These are phyloP conservation scores for Papilionanthe hybrid DNA, from an alignment of 116 monocot genomes.

Conservation along the genomic window DNA sequence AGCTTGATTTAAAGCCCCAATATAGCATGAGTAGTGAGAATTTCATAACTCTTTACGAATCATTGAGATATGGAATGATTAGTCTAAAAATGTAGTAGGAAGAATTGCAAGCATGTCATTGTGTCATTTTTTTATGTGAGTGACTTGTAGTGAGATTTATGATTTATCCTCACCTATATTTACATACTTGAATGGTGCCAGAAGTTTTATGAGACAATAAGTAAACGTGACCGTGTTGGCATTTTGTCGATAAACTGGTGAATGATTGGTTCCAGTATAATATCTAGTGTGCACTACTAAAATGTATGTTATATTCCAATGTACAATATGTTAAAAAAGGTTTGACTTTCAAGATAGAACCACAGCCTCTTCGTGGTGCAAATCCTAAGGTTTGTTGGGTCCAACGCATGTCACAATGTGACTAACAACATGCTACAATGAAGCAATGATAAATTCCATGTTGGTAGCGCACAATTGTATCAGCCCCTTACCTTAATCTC, in stretches of 20 bases:
- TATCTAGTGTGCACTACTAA: background rate
- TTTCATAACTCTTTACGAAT: conserved; percentile 4
- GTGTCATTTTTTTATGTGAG: background rate
- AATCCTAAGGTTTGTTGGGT: background rate
- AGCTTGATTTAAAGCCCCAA: background rate
- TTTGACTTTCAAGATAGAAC: background rate
- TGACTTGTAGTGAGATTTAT: background rate
- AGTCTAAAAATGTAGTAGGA: background rate
- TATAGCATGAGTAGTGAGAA: background rate
- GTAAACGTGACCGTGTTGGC: background rate
- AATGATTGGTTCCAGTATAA: background rate
- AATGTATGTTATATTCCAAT: background rate
- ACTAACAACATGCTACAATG: background rate
- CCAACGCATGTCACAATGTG: background rate
- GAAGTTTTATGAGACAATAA: background rate
- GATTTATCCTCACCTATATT: background rate
- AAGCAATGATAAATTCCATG: background rate
- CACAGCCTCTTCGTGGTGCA: background rate
- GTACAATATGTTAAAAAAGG: background rate
- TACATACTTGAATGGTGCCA: background rate
- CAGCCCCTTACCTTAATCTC: background rate
- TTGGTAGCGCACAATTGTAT: background rate
- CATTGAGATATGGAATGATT: background rate
- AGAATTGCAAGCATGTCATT: background rate
- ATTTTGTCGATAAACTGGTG: background rate